Evolutionary conservation across 495 filamentous ascomycete species (phyloP).

Genomic region (Neurospora intermedia): DNA sequence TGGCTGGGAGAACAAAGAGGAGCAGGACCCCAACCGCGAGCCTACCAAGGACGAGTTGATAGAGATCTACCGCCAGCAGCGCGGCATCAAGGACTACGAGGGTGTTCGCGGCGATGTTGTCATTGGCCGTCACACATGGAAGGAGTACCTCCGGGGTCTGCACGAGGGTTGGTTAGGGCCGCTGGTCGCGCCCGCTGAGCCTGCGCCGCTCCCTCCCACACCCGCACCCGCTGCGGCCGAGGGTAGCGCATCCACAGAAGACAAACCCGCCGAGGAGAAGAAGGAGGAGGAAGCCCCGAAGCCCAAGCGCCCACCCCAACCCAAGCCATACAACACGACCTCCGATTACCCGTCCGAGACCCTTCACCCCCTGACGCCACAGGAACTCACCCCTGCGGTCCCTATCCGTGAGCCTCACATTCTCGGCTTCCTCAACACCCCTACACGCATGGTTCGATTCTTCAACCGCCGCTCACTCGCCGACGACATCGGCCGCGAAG

Average conservation of each 20-base stretch:
- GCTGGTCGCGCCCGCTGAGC: constrained; percentile 33
- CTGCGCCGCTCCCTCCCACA: constrained; percentile 14
- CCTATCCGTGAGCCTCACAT: constrained; percentile 76
- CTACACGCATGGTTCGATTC: constrained; percentile 77
- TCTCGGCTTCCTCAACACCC: constrained; percentile 87
- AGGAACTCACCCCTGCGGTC: constrained; percentile 51
- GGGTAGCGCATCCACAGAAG: constrained; percentile 22
- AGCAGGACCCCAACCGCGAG: constrained; percentile 25
- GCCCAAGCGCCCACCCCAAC: constrained; percentile 38
- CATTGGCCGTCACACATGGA: constrained; percentile 90
- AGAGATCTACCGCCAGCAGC: constrained; percentile 43
- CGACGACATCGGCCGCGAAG: constrained; percentile 79
- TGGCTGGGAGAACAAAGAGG: constrained; percentile 45
- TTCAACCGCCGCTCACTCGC: constrained; percentile 77
- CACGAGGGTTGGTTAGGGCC: constrained; percentile 97
- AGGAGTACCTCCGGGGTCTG: constrained; percentile 86
- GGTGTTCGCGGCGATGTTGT: constrained; percentile 75
- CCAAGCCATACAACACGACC: constrained; percentile 56
- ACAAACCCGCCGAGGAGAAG: constrained; percentile 14
- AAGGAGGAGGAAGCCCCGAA: constrained; percentile 32
- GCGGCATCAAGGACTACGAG: constrained; percentile 56
- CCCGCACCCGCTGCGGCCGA: constrained; percentile 15
- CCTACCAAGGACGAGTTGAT: constrained; percentile 46
- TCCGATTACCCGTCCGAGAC: constrained; percentile 53
- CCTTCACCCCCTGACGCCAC: constrained; percentile 51